These are phyloP conservation scores for Magnolia changhungtana DNA, from an alignment of 164 flowering plant species.

Conservation along the genomic window DNA sequence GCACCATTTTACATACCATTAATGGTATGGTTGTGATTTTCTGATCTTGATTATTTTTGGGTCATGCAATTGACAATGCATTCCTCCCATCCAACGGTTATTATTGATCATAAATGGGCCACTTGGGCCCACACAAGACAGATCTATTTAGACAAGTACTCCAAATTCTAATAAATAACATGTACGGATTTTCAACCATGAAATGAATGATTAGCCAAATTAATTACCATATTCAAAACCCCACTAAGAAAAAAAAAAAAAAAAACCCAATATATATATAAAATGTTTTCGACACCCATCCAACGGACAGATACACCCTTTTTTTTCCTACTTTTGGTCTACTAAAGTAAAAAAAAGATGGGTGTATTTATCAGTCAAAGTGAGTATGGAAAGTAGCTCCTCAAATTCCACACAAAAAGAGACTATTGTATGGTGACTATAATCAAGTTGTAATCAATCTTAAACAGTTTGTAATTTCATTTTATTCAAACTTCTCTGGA, in stretches of 20 bases:
- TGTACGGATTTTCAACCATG: neutral
- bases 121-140: no score
- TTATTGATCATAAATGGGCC: no score
- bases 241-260: no score
- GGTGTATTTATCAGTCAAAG: neutral
- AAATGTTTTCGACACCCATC: neutral
- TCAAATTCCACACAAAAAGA: neutral
- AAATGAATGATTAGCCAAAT: neutral
- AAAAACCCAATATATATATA: neutral
- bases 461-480: neutral
- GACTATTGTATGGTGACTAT: neutral
- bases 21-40: no score
- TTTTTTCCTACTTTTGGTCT: neutral
- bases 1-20: no score
- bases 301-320: neutral
- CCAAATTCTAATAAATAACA: no score
- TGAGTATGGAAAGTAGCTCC: neutral
- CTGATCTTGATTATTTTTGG: no score
- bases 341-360: neutral
- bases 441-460: conserved; percentile 3
- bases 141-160: no score
- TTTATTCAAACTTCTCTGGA: neutral
- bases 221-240: no score
- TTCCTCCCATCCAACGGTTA: no score
- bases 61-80: no score